Evolutionary conservation across 257 asterid species (phyloP).

Genomic region (Solanum neorickii): DNA sequence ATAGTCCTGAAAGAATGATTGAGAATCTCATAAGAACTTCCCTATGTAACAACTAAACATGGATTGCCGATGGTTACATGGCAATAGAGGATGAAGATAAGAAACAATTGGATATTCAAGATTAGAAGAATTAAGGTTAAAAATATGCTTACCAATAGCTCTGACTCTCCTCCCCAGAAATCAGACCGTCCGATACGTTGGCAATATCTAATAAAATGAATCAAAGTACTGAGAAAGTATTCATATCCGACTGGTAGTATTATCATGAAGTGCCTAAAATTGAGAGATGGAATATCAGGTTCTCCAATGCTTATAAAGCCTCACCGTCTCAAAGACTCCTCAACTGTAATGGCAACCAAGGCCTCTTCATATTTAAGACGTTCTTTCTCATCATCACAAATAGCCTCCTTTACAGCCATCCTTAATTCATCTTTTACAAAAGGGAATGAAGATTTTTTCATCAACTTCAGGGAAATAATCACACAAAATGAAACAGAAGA

Average conservation of each 20-base stretch:
- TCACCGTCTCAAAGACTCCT: constrained; percentile 78
- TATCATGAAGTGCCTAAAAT: background rate
- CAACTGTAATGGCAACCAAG: constrained; percentile 78
- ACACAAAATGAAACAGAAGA: background rate
- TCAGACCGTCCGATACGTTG: constrained; percentile 81
- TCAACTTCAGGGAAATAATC: background rate
- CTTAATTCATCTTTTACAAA: constrained; percentile 58
- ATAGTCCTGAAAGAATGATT: background rate
- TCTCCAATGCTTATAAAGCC: background rate
- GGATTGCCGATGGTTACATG: background rate
- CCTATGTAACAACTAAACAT: background rate
- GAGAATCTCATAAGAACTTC: background rate
- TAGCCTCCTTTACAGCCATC: constrained; percentile 90
- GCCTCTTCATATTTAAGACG: constrained; percentile 71
- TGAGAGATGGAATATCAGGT: background rate
- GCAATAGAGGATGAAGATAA: background rate
- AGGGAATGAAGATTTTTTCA: background rate
- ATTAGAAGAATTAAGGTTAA: background rate
- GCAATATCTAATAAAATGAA: constrained; percentile 61
- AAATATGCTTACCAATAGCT: constrained; percentile 64
- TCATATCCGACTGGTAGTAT: background rate
- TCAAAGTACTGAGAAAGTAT: background rate
- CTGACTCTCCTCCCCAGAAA: constrained; percentile 99
- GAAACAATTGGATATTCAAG: background rate
- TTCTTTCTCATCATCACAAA: constrained; percentile 59